Percentiles rank a stretch among this genome's conserved stretches.
phyloP scores from a whole-genome alignment of 2,329 filamentous ascomycete genomes.

The Aspergillus pseudotamarii region DNA sequence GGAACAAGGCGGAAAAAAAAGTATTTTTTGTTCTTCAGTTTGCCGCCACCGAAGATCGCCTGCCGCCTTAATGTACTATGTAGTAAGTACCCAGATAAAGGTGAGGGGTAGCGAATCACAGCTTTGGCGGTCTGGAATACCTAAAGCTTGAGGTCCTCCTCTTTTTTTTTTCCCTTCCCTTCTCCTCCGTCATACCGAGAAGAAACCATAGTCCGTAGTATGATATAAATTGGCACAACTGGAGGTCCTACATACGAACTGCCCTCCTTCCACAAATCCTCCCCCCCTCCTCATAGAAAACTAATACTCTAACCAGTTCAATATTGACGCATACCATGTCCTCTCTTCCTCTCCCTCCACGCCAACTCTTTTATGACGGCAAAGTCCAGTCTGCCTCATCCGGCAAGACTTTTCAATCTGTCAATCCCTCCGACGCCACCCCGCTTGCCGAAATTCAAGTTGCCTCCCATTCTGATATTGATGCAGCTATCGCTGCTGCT shows the following conservation, averaged over 20 bases:
- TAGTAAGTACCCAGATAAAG: conserved; percentile 3
- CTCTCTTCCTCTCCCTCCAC: conserved; percentile 48
- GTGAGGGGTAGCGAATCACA: conserved; percentile 4
- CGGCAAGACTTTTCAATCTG: conserved; percentile 66
- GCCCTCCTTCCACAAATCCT: background rate
- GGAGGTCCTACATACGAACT: background rate
- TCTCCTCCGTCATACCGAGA: conserved; percentile 10
- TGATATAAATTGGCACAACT: background rate
- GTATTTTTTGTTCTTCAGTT: background rate
- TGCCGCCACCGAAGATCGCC: conserved; percentile 6
- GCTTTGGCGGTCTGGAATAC: conserved; percentile 13
- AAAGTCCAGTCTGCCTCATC: conserved; percentile 63
- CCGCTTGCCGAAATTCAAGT: conserved; percentile 72
- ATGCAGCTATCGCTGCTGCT: conserved; percentile 72
- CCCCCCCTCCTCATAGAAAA: background rate
- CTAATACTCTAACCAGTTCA: background rate
- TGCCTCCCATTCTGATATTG: conserved; percentile 67
- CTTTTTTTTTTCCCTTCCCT: conserved; percentile 1
- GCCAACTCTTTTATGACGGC: conserved; percentile 77
- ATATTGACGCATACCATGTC: conserved; percentile 26
- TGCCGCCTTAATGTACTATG: background rate
- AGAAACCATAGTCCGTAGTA: background rate
- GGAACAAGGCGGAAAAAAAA: background rate
- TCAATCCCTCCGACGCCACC: conserved; percentile 72
- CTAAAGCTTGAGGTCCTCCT: background rate